Evolutionary conservation across 495 filamentous ascomycete genomes (phyloP).

Genomic region (Xylaria palmicola): DNA sequence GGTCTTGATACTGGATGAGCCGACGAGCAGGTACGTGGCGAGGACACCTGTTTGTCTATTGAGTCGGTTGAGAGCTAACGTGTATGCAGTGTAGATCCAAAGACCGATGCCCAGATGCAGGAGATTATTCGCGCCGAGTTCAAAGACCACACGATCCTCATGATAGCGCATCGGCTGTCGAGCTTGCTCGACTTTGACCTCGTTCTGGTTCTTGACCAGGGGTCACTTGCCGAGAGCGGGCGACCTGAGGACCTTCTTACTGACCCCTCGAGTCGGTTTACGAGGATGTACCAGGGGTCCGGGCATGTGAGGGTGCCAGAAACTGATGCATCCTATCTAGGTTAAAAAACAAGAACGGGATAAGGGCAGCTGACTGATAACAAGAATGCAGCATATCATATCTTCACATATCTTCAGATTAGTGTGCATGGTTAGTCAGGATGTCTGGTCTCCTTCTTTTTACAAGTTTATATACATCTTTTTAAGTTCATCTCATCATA

Average conservation of each 20-base stretch:
- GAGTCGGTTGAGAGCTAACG: not conserved
- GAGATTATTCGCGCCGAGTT: slow-evolving; percentile 57
- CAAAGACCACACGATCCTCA: slow-evolving; percentile 51
- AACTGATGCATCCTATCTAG: too few species aligned
- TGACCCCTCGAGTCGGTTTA: not conserved
- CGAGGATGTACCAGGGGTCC: not conserved
- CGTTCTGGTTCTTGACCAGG: slow-evolving; percentile 14
- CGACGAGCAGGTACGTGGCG: slow-evolving; percentile 21
- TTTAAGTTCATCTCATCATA: too few species aligned
- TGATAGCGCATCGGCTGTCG: slow-evolving; percentile 57
- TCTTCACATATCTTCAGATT: too few species aligned
- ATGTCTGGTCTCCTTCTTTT: too few species aligned
- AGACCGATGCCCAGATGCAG: slow-evolving; percentile 59
- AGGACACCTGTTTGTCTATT: not conserved
- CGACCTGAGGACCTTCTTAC: not conserved
- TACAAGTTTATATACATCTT: too few species aligned
- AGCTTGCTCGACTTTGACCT: slow-evolving; percentile 51
- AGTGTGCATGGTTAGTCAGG: too few species aligned
- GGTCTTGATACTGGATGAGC: slow-evolving; percentile 49
- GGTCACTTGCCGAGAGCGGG: slow-evolving; percentile 3
- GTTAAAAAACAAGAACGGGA: too few species aligned
- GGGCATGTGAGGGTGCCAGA: too few species aligned
- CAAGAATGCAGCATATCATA: too few species aligned
- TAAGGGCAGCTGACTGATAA: too few species aligned
- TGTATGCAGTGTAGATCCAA: slow-evolving; percentile 42